phyloP scores from a whole-genome alignment of 495 filamentous ascomycete species.

The Aspergillus ostianus region DNA sequence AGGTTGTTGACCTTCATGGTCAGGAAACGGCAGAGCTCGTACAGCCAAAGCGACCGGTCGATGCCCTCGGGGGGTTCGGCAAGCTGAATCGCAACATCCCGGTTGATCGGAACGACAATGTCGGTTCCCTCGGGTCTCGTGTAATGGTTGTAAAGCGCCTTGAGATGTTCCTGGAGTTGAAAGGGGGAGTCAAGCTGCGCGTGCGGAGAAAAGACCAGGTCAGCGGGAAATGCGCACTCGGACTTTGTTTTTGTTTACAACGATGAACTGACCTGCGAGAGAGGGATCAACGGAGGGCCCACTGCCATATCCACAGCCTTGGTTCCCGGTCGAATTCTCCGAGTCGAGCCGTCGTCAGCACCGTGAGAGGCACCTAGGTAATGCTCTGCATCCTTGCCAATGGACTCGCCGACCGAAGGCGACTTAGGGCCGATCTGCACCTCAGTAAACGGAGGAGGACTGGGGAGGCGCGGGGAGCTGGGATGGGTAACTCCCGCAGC shows the following conservation, averaged over 20 bases:
- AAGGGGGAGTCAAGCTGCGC: constrained; percentile 87
- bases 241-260: constrained; percentile 6
- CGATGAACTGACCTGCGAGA: constrained; percentile 64
- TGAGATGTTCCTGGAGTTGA: constrained; percentile 96
- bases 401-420: constrained; percentile 60
- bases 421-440: constrained; percentile 86
- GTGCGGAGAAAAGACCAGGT: constrained; percentile 15
- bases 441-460: constrained; percentile 85
- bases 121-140: constrained; percentile 61
- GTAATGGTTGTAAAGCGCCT: constrained; percentile 80
- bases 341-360: constrained; percentile 62
- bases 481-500: constrained; percentile 62
- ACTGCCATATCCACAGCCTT: constrained; percentile 86
- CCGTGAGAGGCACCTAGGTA: constrained; percentile 46
- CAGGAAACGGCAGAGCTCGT: constrained; percentile 93
- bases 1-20: constrained; percentile 89
- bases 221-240: constrained; percentile 15
- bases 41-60: constrained; percentile 89
- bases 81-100: constrained; percentile 67
- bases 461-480: constrained; percentile 82
- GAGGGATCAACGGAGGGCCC: constrained; percentile 81
- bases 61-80: constrained; percentile 75
- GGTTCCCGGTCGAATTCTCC: constrained; percentile 90
- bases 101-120: constrained; percentile 63
- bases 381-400: constrained; percentile 35